phyloP scores from a whole-genome alignment of 192 early-diverging fungal genomes.

The Rhizophagus sp. region DNA sequence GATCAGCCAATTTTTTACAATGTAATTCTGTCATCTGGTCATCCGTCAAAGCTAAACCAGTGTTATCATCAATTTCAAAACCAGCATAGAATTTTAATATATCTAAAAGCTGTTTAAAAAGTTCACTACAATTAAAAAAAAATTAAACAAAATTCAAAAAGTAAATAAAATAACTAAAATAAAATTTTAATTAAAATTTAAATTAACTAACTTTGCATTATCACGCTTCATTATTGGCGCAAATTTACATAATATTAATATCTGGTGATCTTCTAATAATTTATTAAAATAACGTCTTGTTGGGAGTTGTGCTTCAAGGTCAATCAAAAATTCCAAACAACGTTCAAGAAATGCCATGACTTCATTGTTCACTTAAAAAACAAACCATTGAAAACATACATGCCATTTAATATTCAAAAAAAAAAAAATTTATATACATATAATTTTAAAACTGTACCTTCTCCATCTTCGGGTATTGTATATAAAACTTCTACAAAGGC shows the following conservation, averaged over 20 bases:
- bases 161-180: background rate
- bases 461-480: conserved; percentile 49
- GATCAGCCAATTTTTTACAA: conserved; percentile 56
- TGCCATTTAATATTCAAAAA: background rate
- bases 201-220: conserved; percentile 34
- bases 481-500: conserved; percentile 63
- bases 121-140: conserved; percentile 14
- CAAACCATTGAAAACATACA: background rate
- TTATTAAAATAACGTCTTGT: conserved; percentile 88
- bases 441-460: conserved; percentile 35
- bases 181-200: background rate
- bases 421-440: background rate
- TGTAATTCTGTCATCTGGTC: conserved; percentile 64
- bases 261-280: conserved; percentile 79
- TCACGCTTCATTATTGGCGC: conserved; percentile 47
- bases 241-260: conserved; percentile 56
- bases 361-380: conserved; percentile 40
- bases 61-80: conserved; percentile 84
- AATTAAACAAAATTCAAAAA: background rate
- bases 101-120: conserved; percentile 68
- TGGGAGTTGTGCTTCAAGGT: conserved; percentile 84
- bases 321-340: conserved; percentile 84
- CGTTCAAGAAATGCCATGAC: conserved; percentile 64
- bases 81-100: conserved; percentile 69
- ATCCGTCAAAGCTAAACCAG: conserved; percentile 71